Conservation (phyloP, 345 rosid species). For the Ricinus communis region DNA sequence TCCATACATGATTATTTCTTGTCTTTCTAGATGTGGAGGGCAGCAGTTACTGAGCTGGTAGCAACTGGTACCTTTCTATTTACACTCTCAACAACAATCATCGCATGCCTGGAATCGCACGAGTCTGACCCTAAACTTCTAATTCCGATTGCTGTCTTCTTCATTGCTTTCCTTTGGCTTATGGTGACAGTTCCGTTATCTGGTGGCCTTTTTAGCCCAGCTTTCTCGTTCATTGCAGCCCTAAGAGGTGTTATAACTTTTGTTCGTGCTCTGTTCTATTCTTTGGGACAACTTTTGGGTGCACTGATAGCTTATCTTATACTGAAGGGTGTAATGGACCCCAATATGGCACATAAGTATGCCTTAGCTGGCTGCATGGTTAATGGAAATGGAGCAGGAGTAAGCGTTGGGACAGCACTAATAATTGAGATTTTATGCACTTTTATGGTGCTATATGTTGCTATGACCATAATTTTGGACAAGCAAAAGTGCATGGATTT, state of each 20-base stretch:
- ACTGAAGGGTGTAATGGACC: conserved; percentile 32
- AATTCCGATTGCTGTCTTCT: conserved; percentile 33
- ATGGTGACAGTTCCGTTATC: conserved; percentile 40
- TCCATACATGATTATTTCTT: too few species aligned
- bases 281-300: conserved; percentile 43
- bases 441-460: conserved; percentile 40
- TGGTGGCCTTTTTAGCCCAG: conserved; percentile 48
- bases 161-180: conserved; percentile 18
- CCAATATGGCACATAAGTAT: conserved; percentile 25
- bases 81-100: conserved; percentile 30
- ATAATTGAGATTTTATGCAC: conserved; percentile 43
- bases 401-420: conserved; percentile 26
- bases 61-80: conserved; percentile 43
- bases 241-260: conserved; percentile 36
- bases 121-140: conserved; percentile 27
- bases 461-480: conserved; percentile 43
- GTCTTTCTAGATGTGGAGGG: conserved; percentile 47
- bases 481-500: conserved; percentile 29
- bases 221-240: conserved; percentile 35
- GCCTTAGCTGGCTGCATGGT: conserved; percentile 47
- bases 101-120: conserved; percentile 10
- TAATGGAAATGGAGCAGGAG: conserved; percentile 20
- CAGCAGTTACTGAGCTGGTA: conserved; percentile 39
- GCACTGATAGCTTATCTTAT: conserved; percentile 27
- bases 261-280: conserved; percentile 36